A percentile compares a stretch with the other conserved stretches of the same genome.
phyloP scores from a whole-genome alignment of 164 flowering plant species.

The Platanus orientalis region DNA sequence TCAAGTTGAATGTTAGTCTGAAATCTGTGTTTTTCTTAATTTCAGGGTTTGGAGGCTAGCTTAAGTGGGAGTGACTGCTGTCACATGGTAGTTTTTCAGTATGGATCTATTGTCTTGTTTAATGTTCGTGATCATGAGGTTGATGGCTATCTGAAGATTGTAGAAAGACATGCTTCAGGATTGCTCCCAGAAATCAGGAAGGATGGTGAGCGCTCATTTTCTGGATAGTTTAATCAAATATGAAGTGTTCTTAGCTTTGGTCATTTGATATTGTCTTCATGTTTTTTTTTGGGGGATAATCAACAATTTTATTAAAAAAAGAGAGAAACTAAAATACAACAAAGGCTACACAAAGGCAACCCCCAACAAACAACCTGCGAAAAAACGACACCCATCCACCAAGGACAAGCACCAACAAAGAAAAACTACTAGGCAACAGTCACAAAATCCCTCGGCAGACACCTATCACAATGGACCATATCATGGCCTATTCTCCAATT shows the following conservation, averaged over 20 bases:
- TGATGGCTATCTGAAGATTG: slow-evolving; percentile 75
- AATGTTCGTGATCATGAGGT: slow-evolving; percentile 71
- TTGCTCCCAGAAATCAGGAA: slow-evolving; percentile 91
- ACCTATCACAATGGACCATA: too few relatives aligned
- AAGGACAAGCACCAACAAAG: too few relatives aligned
- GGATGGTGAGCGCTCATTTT: slow-evolving; percentile 62
- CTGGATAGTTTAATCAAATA: not conserved
- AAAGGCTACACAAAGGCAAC: too few relatives aligned
- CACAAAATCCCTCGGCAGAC: too few relatives aligned
- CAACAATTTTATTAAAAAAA: too few relatives aligned
- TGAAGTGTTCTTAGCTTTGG: not conserved
- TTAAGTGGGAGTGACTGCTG: slow-evolving; percentile 65
- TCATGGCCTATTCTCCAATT: too few relatives aligned
- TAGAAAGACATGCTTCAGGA: slow-evolving; percentile 72
- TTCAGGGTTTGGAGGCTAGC: slow-evolving; percentile 52
- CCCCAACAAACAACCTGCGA: too few relatives aligned
- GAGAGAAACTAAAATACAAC: too few relatives aligned
- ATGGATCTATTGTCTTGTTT: slow-evolving; percentile 88
- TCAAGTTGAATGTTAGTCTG: not conserved
- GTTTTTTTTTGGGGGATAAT: too few relatives aligned
- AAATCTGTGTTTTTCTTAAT: slow-evolving; percentile 14
- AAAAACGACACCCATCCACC: too few relatives aligned
- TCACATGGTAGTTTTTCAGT: slow-evolving; percentile 91
- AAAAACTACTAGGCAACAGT: too few relatives aligned
- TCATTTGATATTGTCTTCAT: not conserved